Base-by-base conservation (phyloP, 2,329 filamentous ascomycete genomes). In the Xylariaceae sp. region DNA sequence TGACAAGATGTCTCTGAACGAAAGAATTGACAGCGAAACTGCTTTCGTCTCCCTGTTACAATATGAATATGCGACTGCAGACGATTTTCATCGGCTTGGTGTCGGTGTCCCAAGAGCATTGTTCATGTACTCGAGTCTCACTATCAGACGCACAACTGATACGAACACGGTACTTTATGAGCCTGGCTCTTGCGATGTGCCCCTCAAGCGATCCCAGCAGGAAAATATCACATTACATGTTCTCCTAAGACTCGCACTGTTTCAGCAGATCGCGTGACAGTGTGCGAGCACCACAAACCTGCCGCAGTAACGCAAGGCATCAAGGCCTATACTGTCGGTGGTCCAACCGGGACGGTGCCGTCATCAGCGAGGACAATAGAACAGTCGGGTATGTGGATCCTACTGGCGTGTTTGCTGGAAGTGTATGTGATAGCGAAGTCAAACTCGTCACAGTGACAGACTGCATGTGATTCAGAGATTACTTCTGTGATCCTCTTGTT, bases 401-500 rank as follows among this genome's bases (percentile, higher is more conserved):
- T 54, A n/a, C 57, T 15, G 60, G 44, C n/a, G 15, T 39, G 2
- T 62, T 57, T 30, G 48, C 51, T 4, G 39, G 49, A 18, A 58
- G 52, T 45, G 58, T 58, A n/a, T 62, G 60, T 45, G 44, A 55
- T 4, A 45, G 54, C 37, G 58, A 49, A 45, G 58, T 17, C 17
- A 56, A 63, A 15, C 58, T 55, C n/a, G 23, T 55, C 15, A 63
- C 53, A 2, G 58, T 61, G 15, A 61, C 61, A 6, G 11, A 54
- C 7, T 63, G 53, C 58, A 56, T 39, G 59, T 61, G 17, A 30
- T 30, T 51, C 13, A 45, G 42, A 34, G 34, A 37, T 50, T 9
- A 11, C 2, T 50, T 18, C 9, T 45, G 23, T 23, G 23, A 30
- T 30, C 23, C 1, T 30, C 13, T 3, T 49, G 39, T 23, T 8